These are phyloP conservation scores for Annulohypoxylon bovei DNA, from an alignment of 495 filamentous ascomycete genomes.

Conservation along the genomic window DNA sequence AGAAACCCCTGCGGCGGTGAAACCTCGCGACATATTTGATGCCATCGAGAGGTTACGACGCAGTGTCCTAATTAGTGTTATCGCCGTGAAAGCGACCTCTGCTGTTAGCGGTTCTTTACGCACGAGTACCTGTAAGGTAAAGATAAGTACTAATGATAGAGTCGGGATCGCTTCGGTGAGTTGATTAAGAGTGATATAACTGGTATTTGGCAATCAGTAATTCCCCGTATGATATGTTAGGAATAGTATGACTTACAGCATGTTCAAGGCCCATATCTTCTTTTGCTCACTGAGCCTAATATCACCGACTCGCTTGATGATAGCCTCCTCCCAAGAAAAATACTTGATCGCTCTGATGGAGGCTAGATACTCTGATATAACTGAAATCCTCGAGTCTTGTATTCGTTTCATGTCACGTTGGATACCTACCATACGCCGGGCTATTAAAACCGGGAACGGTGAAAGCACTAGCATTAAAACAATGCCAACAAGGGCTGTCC, in stretches of 20 bases:
- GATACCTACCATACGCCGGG: constrained; percentile 50
- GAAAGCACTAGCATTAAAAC: constrained; percentile 49
- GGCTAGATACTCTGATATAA: constrained; percentile 59
- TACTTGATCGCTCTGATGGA: constrained; percentile 63
- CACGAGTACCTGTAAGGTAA: constrained; percentile 54
- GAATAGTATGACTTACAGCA: constrained; percentile 48
- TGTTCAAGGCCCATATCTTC: constrained; percentile 57
- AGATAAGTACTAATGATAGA: constrained; percentile 56
- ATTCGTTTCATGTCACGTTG: constrained; percentile 58
- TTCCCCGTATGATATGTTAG: not conserved
- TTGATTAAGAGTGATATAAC: constrained; percentile 44
- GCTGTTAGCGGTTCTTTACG: constrained; percentile 55
- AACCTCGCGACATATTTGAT: constrained; percentile 50
- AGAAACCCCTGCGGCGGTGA: constrained; percentile 56
- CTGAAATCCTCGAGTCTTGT: constrained; percentile 61
- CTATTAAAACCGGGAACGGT: constrained; percentile 54
- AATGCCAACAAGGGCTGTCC: constrained; percentile 58
- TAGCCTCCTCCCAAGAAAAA: constrained; percentile 62
- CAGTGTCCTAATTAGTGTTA: constrained; percentile 56
- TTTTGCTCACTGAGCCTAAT: constrained; percentile 57
- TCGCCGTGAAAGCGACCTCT: constrained; percentile 60
- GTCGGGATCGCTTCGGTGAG: constrained; percentile 54
- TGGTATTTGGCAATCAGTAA: constrained; percentile 16
- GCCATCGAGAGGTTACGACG: constrained; percentile 56
- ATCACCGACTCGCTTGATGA: constrained; percentile 53